A percentile compares a stretch with the other conserved stretches of the same genome.
phyloP scores from a whole-genome alignment of 768 basidiomycete species.

The Boletus subcaerulescens region DNA sequence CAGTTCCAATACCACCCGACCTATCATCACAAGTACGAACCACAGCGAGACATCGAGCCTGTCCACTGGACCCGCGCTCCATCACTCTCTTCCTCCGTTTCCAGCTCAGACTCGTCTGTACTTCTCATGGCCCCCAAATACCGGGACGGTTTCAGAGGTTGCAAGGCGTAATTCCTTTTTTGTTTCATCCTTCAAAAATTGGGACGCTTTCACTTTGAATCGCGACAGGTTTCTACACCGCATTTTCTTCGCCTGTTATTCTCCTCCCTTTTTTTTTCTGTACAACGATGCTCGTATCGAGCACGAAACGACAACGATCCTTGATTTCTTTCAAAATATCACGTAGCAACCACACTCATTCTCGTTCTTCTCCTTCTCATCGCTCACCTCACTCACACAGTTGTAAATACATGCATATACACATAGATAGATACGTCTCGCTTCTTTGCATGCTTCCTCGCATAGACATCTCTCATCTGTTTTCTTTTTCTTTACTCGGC shows the following conservation, averaged over 20 bases:
- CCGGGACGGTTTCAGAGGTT: slow-evolving; percentile 4
- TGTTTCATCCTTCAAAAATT: slow-evolving; percentile 5
- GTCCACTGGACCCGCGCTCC: slow-evolving; percentile 19
- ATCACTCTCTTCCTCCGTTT: slow-evolving; percentile 18
- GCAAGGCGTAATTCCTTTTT: slow-evolving; percentile 13
- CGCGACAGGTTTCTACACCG: slow-evolving; percentile 16
- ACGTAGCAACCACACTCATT: slow-evolving; percentile 28
- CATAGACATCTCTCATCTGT: slow-evolving; percentile 28
- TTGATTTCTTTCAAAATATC: slow-evolving; percentile 5
- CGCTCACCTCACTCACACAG: slow-evolving; percentile 27
- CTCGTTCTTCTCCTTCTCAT: slow-evolving; percentile 4
- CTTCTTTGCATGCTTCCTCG: slow-evolving; percentile 24
- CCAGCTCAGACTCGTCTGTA: slow-evolving; percentile 27
- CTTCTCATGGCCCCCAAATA: slow-evolving; percentile 31
- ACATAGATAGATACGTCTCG: slow-evolving; percentile 32
- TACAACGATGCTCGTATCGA: slow-evolving; percentile 16
- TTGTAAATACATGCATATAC: slow-evolving; percentile 39
- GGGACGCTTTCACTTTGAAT: slow-evolving; percentile 22
- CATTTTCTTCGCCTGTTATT: slow-evolving; percentile 5
- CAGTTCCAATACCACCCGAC: slow-evolving; percentile 18
- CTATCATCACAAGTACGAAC: slow-evolving; percentile 15
- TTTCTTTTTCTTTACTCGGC: slow-evolving; percentile 5
- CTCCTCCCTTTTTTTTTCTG: neutral
- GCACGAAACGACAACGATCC: slow-evolving; percentile 25
- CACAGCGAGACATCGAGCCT: slow-evolving; percentile 1